Evolutionary conservation across 768 basidiomycete genomes (phyloP).

Genomic region (Mycena alexandri): DNA sequence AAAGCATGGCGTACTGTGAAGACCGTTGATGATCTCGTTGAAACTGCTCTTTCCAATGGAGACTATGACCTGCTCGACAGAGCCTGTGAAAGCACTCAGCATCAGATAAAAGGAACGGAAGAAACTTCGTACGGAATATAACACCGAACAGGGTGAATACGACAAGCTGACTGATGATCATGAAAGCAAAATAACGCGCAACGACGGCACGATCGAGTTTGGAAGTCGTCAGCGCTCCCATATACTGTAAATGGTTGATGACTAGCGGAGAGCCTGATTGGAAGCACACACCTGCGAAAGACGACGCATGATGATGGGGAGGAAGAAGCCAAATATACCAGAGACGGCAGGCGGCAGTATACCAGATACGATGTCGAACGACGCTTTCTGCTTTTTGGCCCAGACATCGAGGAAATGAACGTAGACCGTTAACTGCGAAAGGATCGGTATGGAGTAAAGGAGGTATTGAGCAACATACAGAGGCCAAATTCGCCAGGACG

Average conservation of each 20-base stretch:
- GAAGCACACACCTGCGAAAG: conserved; percentile 74
- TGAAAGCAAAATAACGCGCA: conserved; percentile 93
- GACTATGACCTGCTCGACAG: conserved; percentile 58
- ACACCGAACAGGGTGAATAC: conserved; percentile 96
- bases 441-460: conserved; percentile 26
- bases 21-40: conserved; percentile 58
- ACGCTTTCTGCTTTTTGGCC: conserved; percentile 68
- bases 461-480: conserved; percentile 55
- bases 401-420: conserved; percentile 84
- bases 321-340: conserved; percentile 88
- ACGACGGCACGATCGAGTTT: conserved; percentile 91
- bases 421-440: conserved; percentile 67
- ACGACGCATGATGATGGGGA: conserved; percentile 93
- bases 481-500: conserved; percentile 89
- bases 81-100: conserved; percentile 44
- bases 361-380: conserved; percentile 92
- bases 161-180: conserved; percentile 93
- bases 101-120: conserved; percentile 6
- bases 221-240: conserved; percentile 76
- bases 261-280: conserved; percentile 68
- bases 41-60: conserved; percentile 59
- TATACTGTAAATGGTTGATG: conserved; percentile 71
- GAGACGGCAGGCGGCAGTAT: conserved; percentile 92
- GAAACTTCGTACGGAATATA: conserved; percentile 75
- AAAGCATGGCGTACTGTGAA: conserved; percentile 51